These are phyloP conservation scores for Quercus rubra DNA, from an alignment of 306 rosid genomes.

Conservation along the genomic window DNA sequence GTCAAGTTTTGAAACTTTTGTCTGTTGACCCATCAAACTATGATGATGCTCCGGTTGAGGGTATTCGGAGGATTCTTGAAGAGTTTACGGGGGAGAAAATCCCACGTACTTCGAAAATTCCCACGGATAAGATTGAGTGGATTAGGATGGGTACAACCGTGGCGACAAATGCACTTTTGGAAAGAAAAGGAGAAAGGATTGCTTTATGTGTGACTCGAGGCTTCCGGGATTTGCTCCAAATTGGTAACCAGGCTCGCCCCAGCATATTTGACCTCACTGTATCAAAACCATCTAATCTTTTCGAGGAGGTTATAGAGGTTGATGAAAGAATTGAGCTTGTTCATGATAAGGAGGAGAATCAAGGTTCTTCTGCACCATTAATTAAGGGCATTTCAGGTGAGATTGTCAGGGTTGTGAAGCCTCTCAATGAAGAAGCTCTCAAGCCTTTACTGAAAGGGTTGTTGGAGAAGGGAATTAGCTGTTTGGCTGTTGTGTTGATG, in stretches of 20 bases:
- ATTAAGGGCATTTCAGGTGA: conserved; percentile 85
- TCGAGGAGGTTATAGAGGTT: conserved; percentile 82
- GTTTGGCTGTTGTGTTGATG: conserved; percentile 89
- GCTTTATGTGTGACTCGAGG: conserved; percentile 90
- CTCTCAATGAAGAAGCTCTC: conserved; percentile 60
- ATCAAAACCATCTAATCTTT: conserved; percentile 78
- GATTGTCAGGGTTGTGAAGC: conserved; percentile 69
- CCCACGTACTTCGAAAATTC: conserved; percentile 57
- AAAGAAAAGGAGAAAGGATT: conserved; percentile 86
- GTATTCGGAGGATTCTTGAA: conserved; percentile 79
- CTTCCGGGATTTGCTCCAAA: conserved; percentile 78
- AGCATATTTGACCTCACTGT: conserved; percentile 83
- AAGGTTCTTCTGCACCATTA: conserved; percentile 26
- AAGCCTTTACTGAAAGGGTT: conserved; percentile 52
- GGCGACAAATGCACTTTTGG: conserved; percentile 90
- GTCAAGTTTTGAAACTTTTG: conserved; percentile 71
- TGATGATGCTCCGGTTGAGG: conserved; percentile 92
- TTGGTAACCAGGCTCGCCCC: conserved; percentile 98
- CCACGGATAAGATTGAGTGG: conserved; percentile 91
- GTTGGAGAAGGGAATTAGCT: conserved; percentile 65
- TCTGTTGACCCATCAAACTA: conserved; percentile 91
- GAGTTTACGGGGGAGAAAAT: conserved; percentile 54
- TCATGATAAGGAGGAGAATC: conserved; percentile 33
- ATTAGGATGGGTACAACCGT: conserved; percentile 98
- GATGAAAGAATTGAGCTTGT: conserved; percentile 81